phyloP scores from a whole-genome alignment of 2,329 filamentous ascomycete genomes.

The Sporothrix brunneoviolacea region DNA sequence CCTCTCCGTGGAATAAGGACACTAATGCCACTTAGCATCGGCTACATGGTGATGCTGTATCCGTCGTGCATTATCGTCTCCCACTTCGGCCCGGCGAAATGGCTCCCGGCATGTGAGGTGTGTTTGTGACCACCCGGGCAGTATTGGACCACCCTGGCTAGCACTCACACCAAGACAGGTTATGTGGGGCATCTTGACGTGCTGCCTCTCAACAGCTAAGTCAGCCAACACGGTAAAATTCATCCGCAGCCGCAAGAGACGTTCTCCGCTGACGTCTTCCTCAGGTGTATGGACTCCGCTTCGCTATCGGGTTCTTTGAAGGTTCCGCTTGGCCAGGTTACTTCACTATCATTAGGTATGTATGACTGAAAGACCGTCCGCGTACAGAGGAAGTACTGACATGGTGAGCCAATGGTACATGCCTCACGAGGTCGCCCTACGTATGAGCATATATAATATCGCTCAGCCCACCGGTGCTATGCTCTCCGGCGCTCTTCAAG shows the following conservation, averaged over 20 bases:
- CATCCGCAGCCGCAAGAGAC: too few relatives aligned
- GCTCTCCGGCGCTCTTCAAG: constrained; percentile 11
- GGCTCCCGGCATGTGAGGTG: constrained; percentile 8
- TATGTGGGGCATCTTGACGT: constrained; percentile 12
- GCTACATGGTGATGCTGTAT: constrained; percentile 15
- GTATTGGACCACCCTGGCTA: too few relatives aligned
- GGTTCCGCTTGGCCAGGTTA: constrained; percentile 4
- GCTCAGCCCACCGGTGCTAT: constrained; percentile 13
- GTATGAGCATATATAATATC: constrained; percentile 15
- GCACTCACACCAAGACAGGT: too few relatives aligned
- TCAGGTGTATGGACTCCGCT: constrained; percentile 4
- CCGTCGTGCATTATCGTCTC: constrained; percentile 13
- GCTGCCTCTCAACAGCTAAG: constrained; percentile 7
- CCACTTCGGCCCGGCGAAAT: constrained; percentile 7
- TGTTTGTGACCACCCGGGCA: too few relatives aligned
- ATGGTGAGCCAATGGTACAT: constrained; percentile 12
- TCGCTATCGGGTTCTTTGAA: constrained; percentile 4
- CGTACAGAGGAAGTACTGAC: neutral
- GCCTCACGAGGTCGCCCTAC: constrained; percentile 11
- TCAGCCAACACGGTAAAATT: constrained; percentile 3
- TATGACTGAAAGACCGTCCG: too few relatives aligned
- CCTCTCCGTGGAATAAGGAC: too few relatives aligned
- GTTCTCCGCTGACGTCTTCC: neutral
- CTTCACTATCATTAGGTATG: constrained; percentile 6
- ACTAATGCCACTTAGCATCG: neutral